Percentiles rank a stretch among this genome's conserved stretches.
These are phyloP conservation scores for Ceratocystis variospora DNA, from an alignment of 2,329 filamentous ascomycete species.

Conservation along the genomic window DNA sequence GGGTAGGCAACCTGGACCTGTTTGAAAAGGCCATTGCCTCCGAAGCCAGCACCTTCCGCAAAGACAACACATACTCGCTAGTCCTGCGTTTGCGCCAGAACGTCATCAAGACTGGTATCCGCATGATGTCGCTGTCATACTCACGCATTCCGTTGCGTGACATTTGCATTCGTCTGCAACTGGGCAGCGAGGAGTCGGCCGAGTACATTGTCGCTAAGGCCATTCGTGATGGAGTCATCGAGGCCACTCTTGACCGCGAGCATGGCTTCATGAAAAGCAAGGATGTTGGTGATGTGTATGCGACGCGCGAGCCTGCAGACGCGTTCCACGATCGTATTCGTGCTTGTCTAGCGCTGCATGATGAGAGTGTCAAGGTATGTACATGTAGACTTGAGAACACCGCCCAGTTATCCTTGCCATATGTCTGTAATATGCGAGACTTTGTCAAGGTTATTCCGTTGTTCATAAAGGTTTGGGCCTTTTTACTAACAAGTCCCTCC, in stretches of 20 bases:
- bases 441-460: slow-evolving; percentile 20
- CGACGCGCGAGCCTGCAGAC: slow-evolving; percentile 87
- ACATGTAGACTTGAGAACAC: background rate
- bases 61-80: slow-evolving; percentile 87
- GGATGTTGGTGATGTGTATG: slow-evolving; percentile 89
- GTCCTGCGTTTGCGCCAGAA: slow-evolving; percentile 93
- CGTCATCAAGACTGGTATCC: slow-evolving; percentile 97
- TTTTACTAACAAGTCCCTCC: slow-evolving; percentile 23
- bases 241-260: slow-evolving; percentile 87
- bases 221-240: slow-evolving; percentile 92
- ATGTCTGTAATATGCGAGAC: background rate
- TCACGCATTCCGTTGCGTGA: slow-evolving; percentile 93
- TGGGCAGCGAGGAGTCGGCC: slow-evolving; percentile 91
- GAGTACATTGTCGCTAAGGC: slow-evolving; percentile 99
- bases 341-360: slow-evolving; percentile 80
- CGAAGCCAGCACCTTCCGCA: slow-evolving; percentile 72
- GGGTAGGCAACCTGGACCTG: slow-evolving; percentile 87
- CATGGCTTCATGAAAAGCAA: slow-evolving; percentile 98
- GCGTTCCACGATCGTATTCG: slow-evolving; percentile 94
- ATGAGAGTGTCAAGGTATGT: slow-evolving; percentile 91
- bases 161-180: slow-evolving; percentile 86
- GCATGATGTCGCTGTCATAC: slow-evolving; percentile 98
- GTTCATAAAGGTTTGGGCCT: background rate
- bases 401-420: background rate
- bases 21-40: slow-evolving; percentile 78